Base-by-base conservation (phyloP, 805 yeast species). In the Phaffomyces opuntiae region DNA sequence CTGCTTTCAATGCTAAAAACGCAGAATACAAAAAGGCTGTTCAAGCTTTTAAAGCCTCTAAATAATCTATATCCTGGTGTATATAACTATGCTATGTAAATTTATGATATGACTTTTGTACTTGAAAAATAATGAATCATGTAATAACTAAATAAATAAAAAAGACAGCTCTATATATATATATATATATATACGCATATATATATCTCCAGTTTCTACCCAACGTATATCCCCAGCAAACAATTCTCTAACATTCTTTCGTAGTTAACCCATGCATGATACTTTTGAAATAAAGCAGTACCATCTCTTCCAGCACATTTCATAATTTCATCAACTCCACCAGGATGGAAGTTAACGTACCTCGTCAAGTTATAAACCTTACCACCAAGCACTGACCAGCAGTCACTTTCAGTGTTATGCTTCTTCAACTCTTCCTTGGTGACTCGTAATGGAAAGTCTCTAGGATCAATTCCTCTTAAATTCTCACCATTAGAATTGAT, bases 291-390 rank as follows among this genome's bases (percentile, higher is more conserved):
- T 49, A 86, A 58, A 3, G 65, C 53, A 1, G 96, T 87, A 1
- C 91, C 93, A 60, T 91, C 97, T 42, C 72, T 70, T 0, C 96
- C 96, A 1, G 95, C 93, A 56, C 84, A 78, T 42, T 78, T 75
- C 78, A 87, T 69, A 37, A 91, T 66, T 57, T 88, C 87, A 7
- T 77, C 79, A 5, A 72, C 80, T 2, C 99, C 99, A 33, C 99
- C 99, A 0, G 99, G 99, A 54, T 91, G 99, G 62, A 81, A 93
- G 45, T 77, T 69, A 33, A 93, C 59, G 62, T 93, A 91, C 12
- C 84, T 80, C 0, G 96, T 81, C n/a, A 91, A 70, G 57, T 90
- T 87, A 67, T 86, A 91, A 2, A 91, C 95, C 55, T 78, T 83
- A 5, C 89, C 87, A 38, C 78, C 78, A 8, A 91, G 72, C 32